A percentile compares a stretch with the other conserved stretches of the same genome.
Evolutionary conservation across 768 basidiomycete species (phyloP).

Genomic region (Imleria badia): DNA sequence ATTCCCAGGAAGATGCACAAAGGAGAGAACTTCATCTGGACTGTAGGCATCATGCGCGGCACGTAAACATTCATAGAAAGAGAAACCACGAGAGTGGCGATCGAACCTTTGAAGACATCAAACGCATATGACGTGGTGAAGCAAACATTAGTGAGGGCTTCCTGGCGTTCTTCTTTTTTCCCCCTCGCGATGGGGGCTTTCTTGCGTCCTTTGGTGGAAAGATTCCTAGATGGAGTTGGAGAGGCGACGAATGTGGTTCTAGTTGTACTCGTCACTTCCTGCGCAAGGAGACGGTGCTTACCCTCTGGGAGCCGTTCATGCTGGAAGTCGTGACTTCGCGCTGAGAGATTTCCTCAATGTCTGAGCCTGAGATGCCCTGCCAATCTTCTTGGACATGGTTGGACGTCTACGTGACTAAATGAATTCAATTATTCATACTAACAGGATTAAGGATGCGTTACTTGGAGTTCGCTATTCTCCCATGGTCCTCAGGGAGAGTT

Average conservation of each 20-base stretch:
- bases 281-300: constrained; percentile 19
- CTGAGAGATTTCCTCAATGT: too few relatives aligned
- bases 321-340: constrained; percentile 1
- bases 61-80: constrained; percentile 52
- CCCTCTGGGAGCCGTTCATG: constrained; percentile 6
- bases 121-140: constrained; percentile 41
- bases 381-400: constrained; percentile 23
- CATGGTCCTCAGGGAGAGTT: not conserved
- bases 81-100: constrained; percentile 58
- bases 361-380: constrained; percentile 40
- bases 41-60: constrained; percentile 37
- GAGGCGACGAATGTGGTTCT: constrained; percentile 22
- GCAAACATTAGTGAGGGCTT: constrained; percentile 20
- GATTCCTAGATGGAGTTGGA: constrained; percentile 14
- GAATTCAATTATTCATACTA: not conserved
- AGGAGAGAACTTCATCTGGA: constrained; percentile 53
- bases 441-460: not conserved
- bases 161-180: constrained; percentile 19
- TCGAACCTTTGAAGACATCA: constrained; percentile 48
- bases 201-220: constrained; percentile 23
- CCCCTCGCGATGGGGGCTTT: constrained; percentile 31
- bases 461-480: constrained; percentile 3
- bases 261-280: constrained; percentile 33
- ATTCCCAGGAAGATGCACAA: constrained; percentile 63
- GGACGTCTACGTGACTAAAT: not conserved